Conservation (phyloP, 1,284 basidiomycete genomes). For the Tausonia pullulans region DNA sequence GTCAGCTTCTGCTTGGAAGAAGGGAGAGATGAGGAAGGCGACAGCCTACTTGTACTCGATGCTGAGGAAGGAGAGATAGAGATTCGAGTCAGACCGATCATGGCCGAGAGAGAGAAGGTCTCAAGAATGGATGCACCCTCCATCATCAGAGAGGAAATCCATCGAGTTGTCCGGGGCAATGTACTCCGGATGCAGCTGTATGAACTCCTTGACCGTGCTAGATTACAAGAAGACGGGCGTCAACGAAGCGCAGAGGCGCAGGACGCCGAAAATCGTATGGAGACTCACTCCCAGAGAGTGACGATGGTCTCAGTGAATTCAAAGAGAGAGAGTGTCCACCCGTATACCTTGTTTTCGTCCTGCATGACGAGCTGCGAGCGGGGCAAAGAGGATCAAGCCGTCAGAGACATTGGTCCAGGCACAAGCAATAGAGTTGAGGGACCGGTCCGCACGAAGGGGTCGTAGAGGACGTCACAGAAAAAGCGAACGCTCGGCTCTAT, state of each 20-base stretch:
- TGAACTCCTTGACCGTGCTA: constrained; percentile 46
- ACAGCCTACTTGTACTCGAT: not conserved
- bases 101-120: too few species aligned
- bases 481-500: not conserved
- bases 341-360: constrained; percentile 60
- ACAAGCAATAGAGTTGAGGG: constrained; percentile 48
- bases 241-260: too few species aligned
- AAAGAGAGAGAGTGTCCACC: constrained; percentile 63
- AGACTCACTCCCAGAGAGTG: constrained; percentile 50
- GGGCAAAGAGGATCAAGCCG: constrained; percentile 2
- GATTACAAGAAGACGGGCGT: too few species aligned
- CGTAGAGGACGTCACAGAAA: constrained; percentile 39
- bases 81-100: constrained; percentile 45
- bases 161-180: constrained; percentile 59
- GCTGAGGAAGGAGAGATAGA: constrained; percentile 23
- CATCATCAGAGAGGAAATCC: constrained; percentile 61
- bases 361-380: constrained; percentile 56
- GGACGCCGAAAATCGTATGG: constrained; percentile 20
- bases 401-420: not conserved
- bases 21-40: not conserved
- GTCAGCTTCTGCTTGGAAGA: not conserved
- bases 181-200: constrained; percentile 52
- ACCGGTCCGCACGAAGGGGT: constrained; percentile 49
- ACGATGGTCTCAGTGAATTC: constrained; percentile 70
- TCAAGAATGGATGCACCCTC: constrained; percentile 31